Evolutionary conservation across 2,329 filamentous ascomycete genomes (phyloP).

Genomic region (Diatrype stigma): DNA sequence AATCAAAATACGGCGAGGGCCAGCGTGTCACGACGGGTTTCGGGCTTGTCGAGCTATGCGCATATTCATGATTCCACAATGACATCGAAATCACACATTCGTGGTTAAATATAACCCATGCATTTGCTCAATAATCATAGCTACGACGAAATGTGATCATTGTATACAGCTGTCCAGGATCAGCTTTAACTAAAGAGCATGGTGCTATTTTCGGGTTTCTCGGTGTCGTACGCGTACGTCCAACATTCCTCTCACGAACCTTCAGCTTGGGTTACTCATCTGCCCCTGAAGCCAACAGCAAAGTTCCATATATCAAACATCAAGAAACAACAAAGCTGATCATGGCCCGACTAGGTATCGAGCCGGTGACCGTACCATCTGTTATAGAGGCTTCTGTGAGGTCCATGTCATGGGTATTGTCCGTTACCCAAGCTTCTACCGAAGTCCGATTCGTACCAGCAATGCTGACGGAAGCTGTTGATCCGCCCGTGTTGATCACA

Average conservation of each 20-base stretch:
- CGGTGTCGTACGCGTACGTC: slow-evolving; percentile 6
- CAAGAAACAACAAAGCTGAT: slow-evolving; percentile 10
- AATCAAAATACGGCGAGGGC: too few species aligned
- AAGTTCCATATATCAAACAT: slow-evolving; percentile 4
- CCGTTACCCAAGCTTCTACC: slow-evolving; percentile 32
- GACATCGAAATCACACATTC: too few species aligned
- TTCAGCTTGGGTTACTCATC: slow-evolving; percentile 11
- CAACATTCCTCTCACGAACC: slow-evolving; percentile 10
- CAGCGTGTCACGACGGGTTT: too few species aligned
- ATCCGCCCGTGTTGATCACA: slow-evolving; percentile 23
- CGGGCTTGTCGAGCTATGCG: neutral
- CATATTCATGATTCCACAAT: too few species aligned
- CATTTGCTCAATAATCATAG: neutral
- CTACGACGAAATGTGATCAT: too few species aligned
- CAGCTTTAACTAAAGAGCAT: slow-evolving; percentile 3
- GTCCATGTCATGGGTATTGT: slow-evolving; percentile 26
- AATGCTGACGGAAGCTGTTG: slow-evolving; percentile 25
- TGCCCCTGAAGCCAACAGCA: neutral
- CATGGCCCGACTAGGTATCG: slow-evolving; percentile 12
- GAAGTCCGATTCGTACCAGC: slow-evolving; percentile 22
- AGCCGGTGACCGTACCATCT: slow-evolving; percentile 16
- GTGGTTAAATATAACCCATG: too few species aligned
- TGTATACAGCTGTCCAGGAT: too few species aligned
- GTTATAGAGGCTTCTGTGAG: slow-evolving; percentile 9
- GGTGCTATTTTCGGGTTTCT: slow-evolving; percentile 3